phyloP scores from a whole-genome alignment of 2,329 filamentous ascomycete species.

The Apiospora pterosperma region DNA sequence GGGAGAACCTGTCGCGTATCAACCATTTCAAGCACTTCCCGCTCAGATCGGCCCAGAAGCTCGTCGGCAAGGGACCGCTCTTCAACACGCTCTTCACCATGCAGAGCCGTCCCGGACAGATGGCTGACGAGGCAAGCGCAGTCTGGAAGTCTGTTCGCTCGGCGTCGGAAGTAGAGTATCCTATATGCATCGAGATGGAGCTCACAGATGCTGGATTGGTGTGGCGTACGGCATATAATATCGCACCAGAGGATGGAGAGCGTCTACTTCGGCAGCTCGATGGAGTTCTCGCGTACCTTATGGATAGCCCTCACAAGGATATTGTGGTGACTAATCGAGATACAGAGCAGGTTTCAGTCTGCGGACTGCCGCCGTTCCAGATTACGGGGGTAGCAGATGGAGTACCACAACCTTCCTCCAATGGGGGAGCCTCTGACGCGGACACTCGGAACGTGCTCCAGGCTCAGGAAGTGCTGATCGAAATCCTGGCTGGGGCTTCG shows the following conservation, averaged over 20 bases:
- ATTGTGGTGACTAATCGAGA: slow-evolving; percentile 50
- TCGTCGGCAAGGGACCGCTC: slow-evolving; percentile 35
- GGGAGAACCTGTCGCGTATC: slow-evolving; percentile 64
- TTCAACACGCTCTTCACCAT: slow-evolving; percentile 58
- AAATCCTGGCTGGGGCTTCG: slow-evolving; percentile 55
- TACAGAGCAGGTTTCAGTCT: slow-evolving; percentile 55
- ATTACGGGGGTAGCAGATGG: background rate
- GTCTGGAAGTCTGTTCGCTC: slow-evolving; percentile 64
- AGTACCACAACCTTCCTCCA: background rate
- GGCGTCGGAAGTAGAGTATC: slow-evolving; percentile 71
- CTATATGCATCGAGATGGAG: slow-evolving; percentile 80
- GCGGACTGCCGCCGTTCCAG: slow-evolving; percentile 52
- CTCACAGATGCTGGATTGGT: slow-evolving; percentile 48
- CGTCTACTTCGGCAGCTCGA: slow-evolving; percentile 59
- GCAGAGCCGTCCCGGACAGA: slow-evolving; percentile 22
- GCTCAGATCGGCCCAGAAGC: slow-evolving; percentile 63
- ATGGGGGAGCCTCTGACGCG: background rate
- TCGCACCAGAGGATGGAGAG: slow-evolving; percentile 42
- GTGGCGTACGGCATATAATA: slow-evolving; percentile 70
- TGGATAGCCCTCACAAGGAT: slow-evolving; percentile 40
- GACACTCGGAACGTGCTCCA: background rate
- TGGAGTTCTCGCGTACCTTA: slow-evolving; percentile 51
- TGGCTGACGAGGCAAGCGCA: background rate
- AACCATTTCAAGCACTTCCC: slow-evolving; percentile 75
- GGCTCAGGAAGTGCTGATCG: slow-evolving; percentile 34